Base-by-base conservation (phyloP, 2,329 filamentous ascomycete species). In the Ceratocystis ficicola region DNA sequence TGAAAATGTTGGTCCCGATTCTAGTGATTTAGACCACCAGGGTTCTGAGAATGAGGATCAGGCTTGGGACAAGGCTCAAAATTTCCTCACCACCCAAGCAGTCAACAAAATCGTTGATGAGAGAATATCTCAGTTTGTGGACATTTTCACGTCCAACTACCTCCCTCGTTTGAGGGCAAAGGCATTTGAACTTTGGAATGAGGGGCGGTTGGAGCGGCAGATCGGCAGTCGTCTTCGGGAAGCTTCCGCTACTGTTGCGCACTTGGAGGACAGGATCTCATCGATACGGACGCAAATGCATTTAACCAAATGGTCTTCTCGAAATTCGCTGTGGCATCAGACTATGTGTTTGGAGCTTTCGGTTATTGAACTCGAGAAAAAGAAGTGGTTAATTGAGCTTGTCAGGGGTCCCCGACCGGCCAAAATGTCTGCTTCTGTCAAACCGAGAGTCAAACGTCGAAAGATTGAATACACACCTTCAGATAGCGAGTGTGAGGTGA, bases 261-360 rank as follows among this genome's bases (percentile, higher is more conserved):
- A 72, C 3, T 75, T 82, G 20, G 74, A 80, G 12, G 68, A 70
- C 1, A 83, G 86, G 8, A 77, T 93, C 36, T 72, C 73, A n/a
- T 84, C 80, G 60, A 73, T 85, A 17, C 78, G 78, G 8, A 70
- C 77, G 1, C 79, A 83, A 22, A 82, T 90, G 44, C 69, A 78
- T 25, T 70, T 72, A 0, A 75, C 80, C 17, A 72, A 77, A 36
- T 90, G 86, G 82, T 73, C 74, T 10, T 81, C 76, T 6, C 75
- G 76, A 25, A 70, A 74, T 0, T 78, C 85, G 15, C 72, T 94
- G 15, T 75, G 77, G 30, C 75, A 74, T 5, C 82, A 84, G 70
- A 84, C 85, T 62, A 74, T 76, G 10, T 80, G 76, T 44, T 76
- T 95, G 65, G 85, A 93, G 67, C 76, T 78, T 3, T 90, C 80